Conservation (phyloP, 768 basidiomycete genomes). For the Pholiota molesta region DNA sequence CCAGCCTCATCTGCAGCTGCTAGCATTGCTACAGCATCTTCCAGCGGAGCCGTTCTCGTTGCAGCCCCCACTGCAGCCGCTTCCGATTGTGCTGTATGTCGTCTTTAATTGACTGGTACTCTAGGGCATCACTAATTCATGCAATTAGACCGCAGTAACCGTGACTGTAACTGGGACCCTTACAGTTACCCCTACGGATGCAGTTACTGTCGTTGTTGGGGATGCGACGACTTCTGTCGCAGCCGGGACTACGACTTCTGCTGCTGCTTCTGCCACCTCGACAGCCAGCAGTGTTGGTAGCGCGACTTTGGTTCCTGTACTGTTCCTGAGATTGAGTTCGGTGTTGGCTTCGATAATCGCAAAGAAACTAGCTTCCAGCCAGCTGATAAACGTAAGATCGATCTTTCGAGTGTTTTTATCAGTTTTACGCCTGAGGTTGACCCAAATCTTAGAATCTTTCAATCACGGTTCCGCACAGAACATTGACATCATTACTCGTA, state of each 20-base stretch:
- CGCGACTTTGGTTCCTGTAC: conserved; percentile 58
- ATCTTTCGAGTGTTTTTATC: not conserved
- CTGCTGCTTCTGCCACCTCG: conserved; percentile 19
- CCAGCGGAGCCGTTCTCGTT: conserved; percentile 12
- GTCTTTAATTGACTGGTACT: not conserved
- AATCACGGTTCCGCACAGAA: conserved; percentile 59
- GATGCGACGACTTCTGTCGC: conserved; percentile 24
- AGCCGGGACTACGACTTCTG: conserved; percentile 20
- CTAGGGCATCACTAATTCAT: not conserved
- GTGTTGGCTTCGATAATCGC: conserved; percentile 56
- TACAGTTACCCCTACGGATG: conserved; percentile 27
- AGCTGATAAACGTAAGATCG: conserved; percentile 43
- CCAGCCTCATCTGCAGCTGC: not conserved
- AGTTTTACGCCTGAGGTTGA: not conserved
- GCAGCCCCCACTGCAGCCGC: conserved; percentile 14
- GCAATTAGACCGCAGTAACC: conserved; percentile 32
- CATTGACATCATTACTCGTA: conserved; percentile 55
- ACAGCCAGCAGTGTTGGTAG: conserved; percentile 14
- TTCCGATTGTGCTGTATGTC: conserved; percentile 25
- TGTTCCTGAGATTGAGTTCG: conserved; percentile 62
- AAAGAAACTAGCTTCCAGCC: conserved; percentile 64
- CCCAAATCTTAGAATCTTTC: conserved; percentile 36
- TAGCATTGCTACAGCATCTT: not conserved
- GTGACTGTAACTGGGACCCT: conserved; percentile 36
- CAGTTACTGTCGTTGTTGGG: conserved; percentile 32